Evolutionary conservation across 2,329 filamentous ascomycete species (phyloP).

Genomic region (Aspergillus vadensis): DNA sequence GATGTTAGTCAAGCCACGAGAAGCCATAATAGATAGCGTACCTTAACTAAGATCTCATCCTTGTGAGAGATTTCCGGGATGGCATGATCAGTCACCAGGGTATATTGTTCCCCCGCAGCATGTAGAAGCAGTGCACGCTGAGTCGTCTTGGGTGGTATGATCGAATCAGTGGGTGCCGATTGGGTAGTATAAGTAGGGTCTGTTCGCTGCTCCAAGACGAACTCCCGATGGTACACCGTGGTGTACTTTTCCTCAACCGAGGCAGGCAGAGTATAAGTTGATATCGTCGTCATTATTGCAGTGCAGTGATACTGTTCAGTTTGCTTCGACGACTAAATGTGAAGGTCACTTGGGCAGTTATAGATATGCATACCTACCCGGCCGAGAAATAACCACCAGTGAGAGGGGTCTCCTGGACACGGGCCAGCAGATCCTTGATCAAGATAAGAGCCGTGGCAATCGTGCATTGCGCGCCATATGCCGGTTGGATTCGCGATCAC

Average conservation of each 20-base stretch:
- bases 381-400: neutral
- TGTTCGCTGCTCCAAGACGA: constrained; percentile 13
- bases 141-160: constrained; percentile 15
- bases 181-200: constrained; percentile 1
- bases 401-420: neutral
- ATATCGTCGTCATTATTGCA: constrained; percentile 15
- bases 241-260: constrained; percentile 18
- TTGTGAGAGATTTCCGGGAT: constrained; percentile 50
- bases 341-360: neutral
- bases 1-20: neutral
- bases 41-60: constrained; percentile 64
- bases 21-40: constrained; percentile 16
- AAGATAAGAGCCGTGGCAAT: neutral
- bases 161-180: neutral
- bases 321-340: neutral
- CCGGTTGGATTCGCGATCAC: neutral
- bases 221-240: constrained; percentile 12
- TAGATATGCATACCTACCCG: neutral
- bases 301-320: neutral
- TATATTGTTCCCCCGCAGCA: constrained; percentile 54
- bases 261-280: constrained; percentile 11
- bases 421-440: neutral
- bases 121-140: constrained; percentile 57
- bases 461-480: neutral
- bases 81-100: constrained; percentile 47